phyloP scores from a whole-genome alignment of 768 basidiomycete genomes.

The Trametes maxima region DNA sequence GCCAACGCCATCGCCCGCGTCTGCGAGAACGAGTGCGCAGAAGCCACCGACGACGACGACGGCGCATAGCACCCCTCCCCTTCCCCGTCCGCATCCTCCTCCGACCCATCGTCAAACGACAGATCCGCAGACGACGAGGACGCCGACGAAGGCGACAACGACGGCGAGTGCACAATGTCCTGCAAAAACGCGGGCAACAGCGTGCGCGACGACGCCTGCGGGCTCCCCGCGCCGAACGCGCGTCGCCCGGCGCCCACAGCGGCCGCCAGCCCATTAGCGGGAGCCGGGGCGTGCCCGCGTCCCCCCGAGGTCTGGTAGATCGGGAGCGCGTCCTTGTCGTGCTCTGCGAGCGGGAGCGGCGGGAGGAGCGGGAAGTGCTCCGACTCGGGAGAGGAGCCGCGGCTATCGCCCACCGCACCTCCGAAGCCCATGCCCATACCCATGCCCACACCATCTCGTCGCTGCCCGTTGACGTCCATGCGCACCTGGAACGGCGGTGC shows the following conservation, averaged over 20 bases:
- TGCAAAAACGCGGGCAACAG: slow-evolving; percentile 79
- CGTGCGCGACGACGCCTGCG: slow-evolving; percentile 42
- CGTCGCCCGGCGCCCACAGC: slow-evolving; percentile 25
- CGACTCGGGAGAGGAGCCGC: slow-evolving; percentile 10
- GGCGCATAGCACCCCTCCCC: not conserved
- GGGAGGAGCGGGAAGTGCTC: slow-evolving; percentile 14
- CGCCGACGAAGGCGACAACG: slow-evolving; percentile 53
- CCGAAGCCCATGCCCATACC: not conserved
- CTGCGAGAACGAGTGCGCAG: slow-evolving; percentile 17
- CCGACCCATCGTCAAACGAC: slow-evolving; percentile 38
- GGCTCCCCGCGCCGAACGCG: slow-evolving; percentile 24
- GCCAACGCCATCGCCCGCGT: not conserved
- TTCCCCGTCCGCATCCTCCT: slow-evolving; percentile 20
- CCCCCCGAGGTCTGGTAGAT: slow-evolving; percentile 74
- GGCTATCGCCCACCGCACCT: not conserved
- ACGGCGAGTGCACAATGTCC: slow-evolving; percentile 71
- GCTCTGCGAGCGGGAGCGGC: slow-evolving; percentile 13
- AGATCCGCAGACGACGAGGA: slow-evolving; percentile 68
- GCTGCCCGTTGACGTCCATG: not conserved
- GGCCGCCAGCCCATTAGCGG: slow-evolving; percentile 36
- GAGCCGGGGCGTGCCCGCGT: slow-evolving; percentile 33
- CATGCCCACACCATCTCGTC: not conserved
- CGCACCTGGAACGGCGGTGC: slow-evolving; percentile 14
- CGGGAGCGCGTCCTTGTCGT: slow-evolving; percentile 37
- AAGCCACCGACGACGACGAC: slow-evolving; percentile 6